These are phyloP conservation scores for Trichomonas gallinae DNA, from an alignment of 208 protist species.

Conservation along the genomic window DNA sequence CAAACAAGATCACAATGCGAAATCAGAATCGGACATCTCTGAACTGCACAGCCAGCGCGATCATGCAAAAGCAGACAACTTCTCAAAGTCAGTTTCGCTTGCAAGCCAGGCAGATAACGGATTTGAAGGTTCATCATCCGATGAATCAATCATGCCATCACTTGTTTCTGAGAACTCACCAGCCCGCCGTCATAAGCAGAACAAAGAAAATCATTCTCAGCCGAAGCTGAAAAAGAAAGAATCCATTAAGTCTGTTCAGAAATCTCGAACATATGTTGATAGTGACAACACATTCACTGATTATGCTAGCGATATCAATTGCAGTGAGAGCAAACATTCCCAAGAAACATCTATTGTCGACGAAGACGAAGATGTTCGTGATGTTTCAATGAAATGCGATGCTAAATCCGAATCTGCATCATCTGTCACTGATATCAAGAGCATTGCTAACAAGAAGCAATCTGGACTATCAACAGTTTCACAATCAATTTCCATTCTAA, in stretches of 20 bases:
- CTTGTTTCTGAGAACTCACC: neutral
- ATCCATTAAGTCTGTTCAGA: neutral
- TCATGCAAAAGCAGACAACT: too few species aligned
- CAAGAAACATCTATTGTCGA: neutral
- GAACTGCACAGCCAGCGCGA: too few species aligned
- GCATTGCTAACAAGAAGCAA: neutral
- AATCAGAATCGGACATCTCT: too few species aligned
- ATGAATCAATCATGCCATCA: neutral
- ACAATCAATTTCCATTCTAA: neutral
- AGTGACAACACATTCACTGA: neutral
- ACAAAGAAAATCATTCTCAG: neutral
- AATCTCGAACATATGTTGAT: neutral
- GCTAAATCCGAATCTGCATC: neutral
- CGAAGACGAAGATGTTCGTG: neutral
- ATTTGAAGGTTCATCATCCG: neutral
- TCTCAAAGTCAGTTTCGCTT: too few species aligned
- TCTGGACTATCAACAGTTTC: neutral
- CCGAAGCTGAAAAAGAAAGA: neutral
- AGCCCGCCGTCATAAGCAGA: neutral
- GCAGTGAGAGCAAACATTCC: neutral
- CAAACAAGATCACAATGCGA: too few species aligned
- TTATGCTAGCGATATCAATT: neutral
- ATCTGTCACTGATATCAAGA: neutral
- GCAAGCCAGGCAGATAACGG: neutral
- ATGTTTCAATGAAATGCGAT: neutral